Percentiles rank a stretch among this genome's conserved stretches.
phyloP scores from a whole-genome alignment of 768 basidiomycete genomes.

The Lactifluus subvellereus region DNA sequence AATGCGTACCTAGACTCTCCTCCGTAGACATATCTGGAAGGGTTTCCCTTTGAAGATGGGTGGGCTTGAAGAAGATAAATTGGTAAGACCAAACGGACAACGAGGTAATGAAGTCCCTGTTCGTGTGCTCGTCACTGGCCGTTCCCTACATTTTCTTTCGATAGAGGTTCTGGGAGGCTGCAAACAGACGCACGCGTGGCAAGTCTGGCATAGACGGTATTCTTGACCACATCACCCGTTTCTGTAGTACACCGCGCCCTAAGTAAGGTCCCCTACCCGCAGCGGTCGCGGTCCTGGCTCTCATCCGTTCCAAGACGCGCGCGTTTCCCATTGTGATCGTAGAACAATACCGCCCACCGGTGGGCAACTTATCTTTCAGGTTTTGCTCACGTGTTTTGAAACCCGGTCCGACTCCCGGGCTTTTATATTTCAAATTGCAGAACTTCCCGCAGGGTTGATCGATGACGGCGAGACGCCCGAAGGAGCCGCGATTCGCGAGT shows the following conservation, averaged over 20 bases:
- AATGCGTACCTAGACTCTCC: conserved; percentile 1
- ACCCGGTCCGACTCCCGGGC: neutral
- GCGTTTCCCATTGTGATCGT: conserved; percentile 73
- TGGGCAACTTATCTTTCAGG: conserved; percentile 50
- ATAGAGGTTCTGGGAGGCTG: conserved; percentile 83
- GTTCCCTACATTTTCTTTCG: neutral
- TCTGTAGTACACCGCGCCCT: neutral
- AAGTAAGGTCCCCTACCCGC: conserved; percentile 2
- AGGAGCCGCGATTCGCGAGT: conserved; percentile 76
- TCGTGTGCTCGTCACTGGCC: neutral
- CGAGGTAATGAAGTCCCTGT: conserved; percentile 40
- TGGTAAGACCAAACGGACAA: conserved; percentile 75
- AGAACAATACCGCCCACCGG: conserved; percentile 89
- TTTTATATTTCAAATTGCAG: conserved; percentile 28
- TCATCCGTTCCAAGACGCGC: conserved; percentile 68
- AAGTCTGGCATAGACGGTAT: conserved; percentile 77
- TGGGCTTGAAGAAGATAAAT: conserved; percentile 74
- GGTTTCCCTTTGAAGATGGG: conserved; percentile 55
- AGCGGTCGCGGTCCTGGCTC: conserved; percentile 83
- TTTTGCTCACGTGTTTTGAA: neutral
- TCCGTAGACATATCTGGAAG: neutral
- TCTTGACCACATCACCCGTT: neutral
- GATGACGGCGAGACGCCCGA: conserved; percentile 82
- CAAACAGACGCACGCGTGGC: conserved; percentile 74
- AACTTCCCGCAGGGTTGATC: conserved; percentile 71